Conservation (phyloP, 169 alveolate species). For the Plasmodium knowlesi region DNA sequence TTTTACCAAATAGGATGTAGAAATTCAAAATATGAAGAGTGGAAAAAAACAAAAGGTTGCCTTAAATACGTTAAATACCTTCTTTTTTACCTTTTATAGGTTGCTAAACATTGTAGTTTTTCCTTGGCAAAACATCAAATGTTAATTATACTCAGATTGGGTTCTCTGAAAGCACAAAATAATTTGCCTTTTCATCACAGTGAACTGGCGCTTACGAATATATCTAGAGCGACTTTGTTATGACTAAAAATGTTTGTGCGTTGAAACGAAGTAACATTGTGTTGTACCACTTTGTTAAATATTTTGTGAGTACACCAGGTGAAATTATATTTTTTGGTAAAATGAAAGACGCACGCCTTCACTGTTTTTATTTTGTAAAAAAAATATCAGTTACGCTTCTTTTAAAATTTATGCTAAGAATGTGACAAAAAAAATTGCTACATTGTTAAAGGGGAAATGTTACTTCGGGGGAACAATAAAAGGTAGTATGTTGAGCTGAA, state of each 20-base stretch:
- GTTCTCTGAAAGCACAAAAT: neutral
- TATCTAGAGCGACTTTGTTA: neutral
- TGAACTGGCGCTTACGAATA: neutral
- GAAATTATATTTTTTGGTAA: neutral
- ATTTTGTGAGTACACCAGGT: too few species aligned
- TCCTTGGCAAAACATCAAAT: neutral
- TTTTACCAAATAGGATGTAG: neutral
- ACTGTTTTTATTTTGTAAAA: neutral
- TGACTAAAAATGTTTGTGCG: neutral
- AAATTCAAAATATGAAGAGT: neutral
- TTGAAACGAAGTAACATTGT: neutral
- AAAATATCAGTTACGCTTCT: neutral
- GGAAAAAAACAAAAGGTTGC: neutral
- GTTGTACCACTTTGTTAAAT: conserved; percentile 8
- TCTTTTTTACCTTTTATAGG: neutral
- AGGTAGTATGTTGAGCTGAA: neutral
- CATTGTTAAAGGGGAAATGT: neutral
- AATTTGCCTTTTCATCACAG: neutral
- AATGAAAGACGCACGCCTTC: neutral
- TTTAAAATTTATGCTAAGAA: neutral
- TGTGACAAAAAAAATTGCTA: conserved; percentile 4
- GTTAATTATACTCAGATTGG: neutral
- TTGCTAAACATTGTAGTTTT: neutral
- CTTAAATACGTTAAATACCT: neutral
- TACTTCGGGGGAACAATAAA: neutral